These are phyloP conservation scores for Cyanidiococcus yangmingshanensis DNA, from an alignment of 23 red algal species.

Conservation along the genomic window DNA sequence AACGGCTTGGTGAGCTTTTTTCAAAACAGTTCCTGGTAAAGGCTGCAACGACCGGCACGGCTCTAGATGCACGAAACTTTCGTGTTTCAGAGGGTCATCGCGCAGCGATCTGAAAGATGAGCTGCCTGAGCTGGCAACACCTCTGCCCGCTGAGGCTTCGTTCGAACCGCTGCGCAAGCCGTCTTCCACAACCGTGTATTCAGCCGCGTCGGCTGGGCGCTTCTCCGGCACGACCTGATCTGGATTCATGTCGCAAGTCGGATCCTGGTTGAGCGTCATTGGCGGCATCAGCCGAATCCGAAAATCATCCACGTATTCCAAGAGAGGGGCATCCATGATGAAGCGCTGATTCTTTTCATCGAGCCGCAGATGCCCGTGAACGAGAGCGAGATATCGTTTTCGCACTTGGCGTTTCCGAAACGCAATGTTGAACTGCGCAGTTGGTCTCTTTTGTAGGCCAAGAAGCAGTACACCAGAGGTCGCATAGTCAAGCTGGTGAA, in stretches of 20 bases:
- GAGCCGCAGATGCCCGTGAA: slow-evolving; percentile 42
- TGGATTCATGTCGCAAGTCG: neutral
- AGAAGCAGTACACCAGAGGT: slow-evolving; percentile 79
- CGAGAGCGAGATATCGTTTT: slow-evolving; percentile 72
- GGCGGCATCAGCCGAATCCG: neutral
- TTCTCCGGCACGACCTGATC: neutral
- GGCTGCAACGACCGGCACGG: neutral
- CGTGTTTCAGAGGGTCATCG: neutral
- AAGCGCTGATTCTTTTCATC: neutral
- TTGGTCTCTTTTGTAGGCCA: slow-evolving; percentile 37
- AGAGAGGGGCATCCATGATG: neutral
- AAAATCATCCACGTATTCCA: slow-evolving; percentile 9
- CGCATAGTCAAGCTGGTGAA: slow-evolving; percentile 95
- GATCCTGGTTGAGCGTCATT: neutral
- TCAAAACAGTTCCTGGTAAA: neutral
- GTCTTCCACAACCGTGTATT: neutral
- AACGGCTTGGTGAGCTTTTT: neutral
- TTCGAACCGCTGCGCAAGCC: neutral
- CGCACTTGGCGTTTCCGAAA: slow-evolving; percentile 45
- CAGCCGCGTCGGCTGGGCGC: neutral
- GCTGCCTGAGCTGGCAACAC: neutral
- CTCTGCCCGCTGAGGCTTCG: too few relatives aligned
- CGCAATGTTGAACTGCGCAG: slow-evolving; percentile 34
- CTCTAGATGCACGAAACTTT: neutral
- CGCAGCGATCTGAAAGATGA: neutral